Base-by-base conservation (phyloP, 768 basidiomycete species). In the Lepiota venenata region DNA sequence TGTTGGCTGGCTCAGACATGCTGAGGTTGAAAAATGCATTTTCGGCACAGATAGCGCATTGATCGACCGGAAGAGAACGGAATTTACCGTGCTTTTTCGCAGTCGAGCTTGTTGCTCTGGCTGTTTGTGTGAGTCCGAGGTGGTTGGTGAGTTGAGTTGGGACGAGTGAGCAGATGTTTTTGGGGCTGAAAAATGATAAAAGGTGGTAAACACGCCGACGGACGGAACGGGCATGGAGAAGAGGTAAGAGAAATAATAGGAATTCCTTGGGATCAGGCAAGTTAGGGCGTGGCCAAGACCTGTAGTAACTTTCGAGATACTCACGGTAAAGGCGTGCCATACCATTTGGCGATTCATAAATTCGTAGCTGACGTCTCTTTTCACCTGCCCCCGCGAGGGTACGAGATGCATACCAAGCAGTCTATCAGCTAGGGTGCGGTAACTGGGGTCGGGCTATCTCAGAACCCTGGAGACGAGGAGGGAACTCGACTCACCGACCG, bases 261-360 rank as follows among this genome's bases (percentile, higher is more conserved):
- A 98, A 98, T 81, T 98, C 95, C 96, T 98, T 18, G 35, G 11
- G 38, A 11, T 27, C 21, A 15, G n/a, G 57, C 50, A 8, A 20
- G 47, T n/a, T 59, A 20, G 11, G 55, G 40, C 52, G 44, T 35
- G 16, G 46, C 12, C 20, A 29, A 8, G 2, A 46, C 29, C 29
- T 32, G 27, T 18, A 14, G 44, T 32, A 39, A 40, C 18, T 35
- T 21, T 20, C 20, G 20, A n/a, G 20, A 36, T 20, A 71, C 91
- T 51, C 64, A 96, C 96, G 6, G 97, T 98, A 68, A 98, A 96
- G 0, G 93, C 91, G 65, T 95, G 92, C 97, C 97, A 99, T 51
- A 99, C 97, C 81, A 99, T 91, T 69, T 98, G 96, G 60, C 97
- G 89, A 63, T 98, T 98, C 92, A 98, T 96, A 64, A 94, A 98